Base-by-base conservation (phyloP, 495 filamentous ascomycete species). In the Penicillium pulvis region DNA sequence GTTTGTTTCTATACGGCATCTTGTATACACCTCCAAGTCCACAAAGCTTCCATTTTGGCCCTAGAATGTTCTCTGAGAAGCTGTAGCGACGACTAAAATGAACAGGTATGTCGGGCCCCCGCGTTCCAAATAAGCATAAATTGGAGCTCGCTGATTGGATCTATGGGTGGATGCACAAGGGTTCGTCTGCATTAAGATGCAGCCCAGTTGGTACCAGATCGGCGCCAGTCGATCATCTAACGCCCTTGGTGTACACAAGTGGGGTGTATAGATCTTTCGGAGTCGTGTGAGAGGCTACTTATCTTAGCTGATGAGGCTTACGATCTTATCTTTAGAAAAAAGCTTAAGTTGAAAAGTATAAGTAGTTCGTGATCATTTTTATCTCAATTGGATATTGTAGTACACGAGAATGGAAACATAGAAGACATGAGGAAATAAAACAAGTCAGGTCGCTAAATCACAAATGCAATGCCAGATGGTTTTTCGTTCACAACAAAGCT, bases 391-490 rank as follows among this genome's bases (percentile, higher is more conserved):
- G 42, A 44, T 20, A 24, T 4, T 44, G 17, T 6, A 8, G 19
- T 47, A 55, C 42, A 55, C 49, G 19, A 55, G 17, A 46, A 53
- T 51, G 56, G 20, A 23, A 58, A 46, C 33, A 35, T 43, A 43
- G 20, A 47, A 48, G 10, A 56, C 24, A 48, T 49, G 46, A 35
- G 8, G 49, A 17, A 28, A 41, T 24, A 39, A 24, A 47, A 28
- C 39, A 20, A 41, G 24, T 48, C 42, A 51, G 36, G 36, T 51
- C 57, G 57, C 57, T 59, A 60, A 55, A 42, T 51, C 44, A 49
- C 50, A 59, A 59, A 59, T 59, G 57, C 57, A 59, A 59, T 49
- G 51, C 51, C 42, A 59, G 17, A 23, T 49, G 23, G 35, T 54
- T 42, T 42, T 59, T 28, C 28, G 28, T 16, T 53, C 39, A 12